Percentiles rank a stretch among this genome's conserved stretches.
Evolutionary conservation across 768 basidiomycete genomes (phyloP).

Genomic region (Mycena maculata): DNA sequence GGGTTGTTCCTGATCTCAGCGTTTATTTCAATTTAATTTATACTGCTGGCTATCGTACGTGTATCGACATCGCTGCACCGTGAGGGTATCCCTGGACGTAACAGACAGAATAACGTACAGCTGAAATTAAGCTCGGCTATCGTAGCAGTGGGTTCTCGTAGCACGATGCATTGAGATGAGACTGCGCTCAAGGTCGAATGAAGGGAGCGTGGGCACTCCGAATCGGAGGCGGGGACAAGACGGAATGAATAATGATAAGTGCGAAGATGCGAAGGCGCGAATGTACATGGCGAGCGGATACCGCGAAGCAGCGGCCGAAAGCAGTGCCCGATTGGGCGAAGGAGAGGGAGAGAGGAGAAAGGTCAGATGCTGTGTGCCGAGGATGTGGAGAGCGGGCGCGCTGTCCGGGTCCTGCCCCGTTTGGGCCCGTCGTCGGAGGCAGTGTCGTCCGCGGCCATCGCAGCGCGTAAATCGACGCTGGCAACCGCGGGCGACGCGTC

Average conservation of each 20-base stretch:
- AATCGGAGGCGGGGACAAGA: conserved; percentile 23
- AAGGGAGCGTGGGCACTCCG: conserved; percentile 35
- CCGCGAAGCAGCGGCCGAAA: not conserved
- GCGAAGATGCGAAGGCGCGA: conserved; percentile 25
- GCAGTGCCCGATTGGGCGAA: conserved; percentile 14
- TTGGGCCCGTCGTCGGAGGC: conserved; percentile 51
- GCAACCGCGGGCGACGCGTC: conserved; percentile 37
- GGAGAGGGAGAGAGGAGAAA: conserved; percentile 21
- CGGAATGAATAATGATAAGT: conserved; percentile 40
- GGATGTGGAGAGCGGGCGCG: conserved; percentile 52
- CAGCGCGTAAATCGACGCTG: conserved; percentile 43
- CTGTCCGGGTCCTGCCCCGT: conserved; percentile 53
- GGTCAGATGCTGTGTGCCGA: conserved; percentile 41
- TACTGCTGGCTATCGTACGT: conserved; percentile 29
- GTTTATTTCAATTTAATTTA: conserved; percentile 25
- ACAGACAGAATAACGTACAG: conserved; percentile 9
- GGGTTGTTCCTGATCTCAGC: not conserved
- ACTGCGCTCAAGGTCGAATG: conserved; percentile 28
- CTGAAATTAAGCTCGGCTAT: conserved; percentile 33
- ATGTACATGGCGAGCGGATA: conserved; percentile 19
- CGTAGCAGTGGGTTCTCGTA: conserved; percentile 29
- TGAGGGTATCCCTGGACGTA: not conserved
- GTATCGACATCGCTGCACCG: conserved; percentile 14
- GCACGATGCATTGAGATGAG: conserved; percentile 33
- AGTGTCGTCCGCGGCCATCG: conserved; percentile 49